Conservation (phyloP, 1,139 yeast species). For the Suhomyces kunorum region DNA sequence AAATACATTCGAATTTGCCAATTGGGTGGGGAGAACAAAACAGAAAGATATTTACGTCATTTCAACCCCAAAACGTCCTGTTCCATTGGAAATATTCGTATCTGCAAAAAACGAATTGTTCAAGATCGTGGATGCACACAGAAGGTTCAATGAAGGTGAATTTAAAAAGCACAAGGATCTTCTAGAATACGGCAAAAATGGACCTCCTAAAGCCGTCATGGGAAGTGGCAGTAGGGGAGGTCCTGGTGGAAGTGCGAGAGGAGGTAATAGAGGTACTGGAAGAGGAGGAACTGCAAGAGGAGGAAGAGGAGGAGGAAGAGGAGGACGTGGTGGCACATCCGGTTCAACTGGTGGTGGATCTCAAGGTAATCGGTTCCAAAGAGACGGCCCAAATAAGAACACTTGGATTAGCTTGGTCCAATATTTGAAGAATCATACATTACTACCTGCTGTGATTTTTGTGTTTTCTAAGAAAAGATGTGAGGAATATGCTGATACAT, state of each 20-base stretch:
- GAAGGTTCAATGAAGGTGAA: slow-evolving; percentile 66
- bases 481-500: slow-evolving; percentile 85
- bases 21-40: slow-evolving; percentile 97
- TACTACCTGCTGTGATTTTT: slow-evolving; percentile 88
- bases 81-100: slow-evolving; percentile 82
- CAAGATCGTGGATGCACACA: slow-evolving; percentile 72
- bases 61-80: slow-evolving; percentile 94
- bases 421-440: slow-evolving; percentile 59
- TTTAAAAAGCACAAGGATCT: slow-evolving; percentile 62
- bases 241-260: slow-evolving; percentile 47
- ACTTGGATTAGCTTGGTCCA: slow-evolving; percentile 82
- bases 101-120: slow-evolving; percentile 74
- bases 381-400: slow-evolving; percentile 75
- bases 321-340: slow-evolving; percentile 24
- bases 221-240: slow-evolving; percentile 49
- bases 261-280: slow-evolving; percentile 37
- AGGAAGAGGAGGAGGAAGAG: slow-evolving; percentile 27
- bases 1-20: slow-evolving; percentile 95
- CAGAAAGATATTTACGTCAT: slow-evolving; percentile 94
- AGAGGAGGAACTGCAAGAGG: slow-evolving; percentile 28
- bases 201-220: slow-evolving; percentile 37
- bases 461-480: slow-evolving; percentile 93
- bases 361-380: slow-evolving; percentile 31
- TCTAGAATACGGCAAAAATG: slow-evolving; percentile 43
- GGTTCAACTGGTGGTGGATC: slow-evolving; percentile 27